Percentiles rank a stretch among this genome's conserved stretches.
phyloP scores from a whole-genome alignment of 2,329 filamentous ascomycete genomes.

The Clonostachys byssicola region DNA sequence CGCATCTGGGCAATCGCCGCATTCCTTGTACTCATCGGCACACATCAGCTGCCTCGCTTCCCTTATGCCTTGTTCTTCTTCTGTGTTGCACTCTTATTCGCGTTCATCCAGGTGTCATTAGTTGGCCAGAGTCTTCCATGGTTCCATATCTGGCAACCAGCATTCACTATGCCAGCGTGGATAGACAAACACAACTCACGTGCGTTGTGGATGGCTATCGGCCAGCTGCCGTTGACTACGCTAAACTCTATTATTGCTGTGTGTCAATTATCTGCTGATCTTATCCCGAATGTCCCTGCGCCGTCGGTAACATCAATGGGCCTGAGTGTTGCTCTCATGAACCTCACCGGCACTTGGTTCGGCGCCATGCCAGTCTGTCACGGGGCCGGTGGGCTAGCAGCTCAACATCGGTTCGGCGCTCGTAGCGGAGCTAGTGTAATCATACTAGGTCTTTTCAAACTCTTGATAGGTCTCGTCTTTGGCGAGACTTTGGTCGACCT shows the following conservation, averaged over 20 bases:
- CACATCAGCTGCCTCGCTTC: slow-evolving; percentile 60
- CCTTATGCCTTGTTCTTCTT: slow-evolving; percentile 79
- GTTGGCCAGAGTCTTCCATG: slow-evolving; percentile 35
- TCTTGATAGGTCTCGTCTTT: slow-evolving; percentile 71
- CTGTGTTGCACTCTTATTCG: slow-evolving; percentile 61
- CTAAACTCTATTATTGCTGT: slow-evolving; percentile 92
- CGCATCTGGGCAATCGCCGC: slow-evolving; percentile 71
- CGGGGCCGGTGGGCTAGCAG: slow-evolving; percentile 85
- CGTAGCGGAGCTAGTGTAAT: slow-evolving; percentile 82
- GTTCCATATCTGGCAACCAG: slow-evolving; percentile 58
- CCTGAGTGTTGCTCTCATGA: slow-evolving; percentile 78
- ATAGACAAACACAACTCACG: slow-evolving; percentile 16
- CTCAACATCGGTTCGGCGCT: slow-evolving; percentile 87
- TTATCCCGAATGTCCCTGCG: slow-evolving; percentile 64
- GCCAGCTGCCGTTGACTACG: slow-evolving; percentile 85
- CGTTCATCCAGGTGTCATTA: slow-evolving; percentile 34
- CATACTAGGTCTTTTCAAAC: slow-evolving; percentile 71
- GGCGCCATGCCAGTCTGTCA: slow-evolving; percentile 95
- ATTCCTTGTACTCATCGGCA: slow-evolving; percentile 66
- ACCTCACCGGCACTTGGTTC: slow-evolving; percentile 83
- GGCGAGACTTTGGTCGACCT: slow-evolving; percentile 70
- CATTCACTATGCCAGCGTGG: slow-evolving; percentile 28
- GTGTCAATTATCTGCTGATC: slow-evolving; percentile 70
- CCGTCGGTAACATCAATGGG: slow-evolving; percentile 76
- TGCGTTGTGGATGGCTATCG: slow-evolving; percentile 61